These are phyloP conservation scores for Pinus albicaulis DNA, from an alignment of 75 land plant species.

Conservation along the genomic window DNA sequence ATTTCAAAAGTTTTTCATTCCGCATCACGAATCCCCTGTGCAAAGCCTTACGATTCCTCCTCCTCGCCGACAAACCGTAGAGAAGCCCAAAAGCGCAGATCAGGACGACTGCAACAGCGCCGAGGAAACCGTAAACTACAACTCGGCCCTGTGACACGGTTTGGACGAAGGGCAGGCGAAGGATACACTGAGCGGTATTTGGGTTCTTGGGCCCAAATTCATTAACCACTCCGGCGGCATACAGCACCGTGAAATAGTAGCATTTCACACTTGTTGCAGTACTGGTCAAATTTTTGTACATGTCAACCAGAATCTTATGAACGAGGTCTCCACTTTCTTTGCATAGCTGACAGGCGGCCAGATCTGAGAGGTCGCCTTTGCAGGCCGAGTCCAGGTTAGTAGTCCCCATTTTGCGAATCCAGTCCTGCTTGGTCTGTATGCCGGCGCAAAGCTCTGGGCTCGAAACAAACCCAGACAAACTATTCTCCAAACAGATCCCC, in stretches of 20 bases:
- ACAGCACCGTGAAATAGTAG: conserved; percentile 40
- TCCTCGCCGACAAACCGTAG: too few species aligned
- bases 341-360: conserved; percentile 53
- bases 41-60: too few species aligned
- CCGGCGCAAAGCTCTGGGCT: conserved; percentile 45
- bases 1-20: too few species aligned
- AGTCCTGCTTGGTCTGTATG: conserved; percentile 37
- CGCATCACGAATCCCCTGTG: too few species aligned
- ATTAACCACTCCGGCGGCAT: conserved; percentile 69
- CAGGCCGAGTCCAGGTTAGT: conserved; percentile 42
- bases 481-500: conserved; percentile 27
- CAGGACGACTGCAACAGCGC: too few species aligned
- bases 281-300: not conserved
- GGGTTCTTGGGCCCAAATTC: conserved; percentile 39
- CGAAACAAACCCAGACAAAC: conserved; percentile 32
- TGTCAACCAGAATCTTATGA: not conserved
- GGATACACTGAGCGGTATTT: conserved; percentile 35
- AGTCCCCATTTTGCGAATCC: conserved; percentile 29
- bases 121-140: too few species aligned
- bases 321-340: conserved; percentile 26
- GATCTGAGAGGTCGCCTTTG: conserved; percentile 38
- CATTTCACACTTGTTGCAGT: conserved; percentile 20
- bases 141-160: too few species aligned
- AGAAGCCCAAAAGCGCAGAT: too few species aligned
- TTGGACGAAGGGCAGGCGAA: not conserved